Base-by-base conservation (phyloP, 805 yeast genomes). In the Metschnikowia chrysomelidarum region DNA sequence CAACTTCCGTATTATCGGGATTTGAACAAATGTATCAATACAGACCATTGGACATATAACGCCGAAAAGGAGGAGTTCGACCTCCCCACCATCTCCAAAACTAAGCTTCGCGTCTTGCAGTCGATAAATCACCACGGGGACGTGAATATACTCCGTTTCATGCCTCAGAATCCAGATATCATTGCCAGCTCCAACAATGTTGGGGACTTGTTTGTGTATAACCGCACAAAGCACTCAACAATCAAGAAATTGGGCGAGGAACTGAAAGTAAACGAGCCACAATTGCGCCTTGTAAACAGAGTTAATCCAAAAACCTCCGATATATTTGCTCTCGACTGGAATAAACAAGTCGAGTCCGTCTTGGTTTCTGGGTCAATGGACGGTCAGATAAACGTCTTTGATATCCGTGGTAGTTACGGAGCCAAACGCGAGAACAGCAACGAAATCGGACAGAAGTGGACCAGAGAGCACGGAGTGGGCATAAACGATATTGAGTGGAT, bases 151-250 rank as follows among this genome's bases (percentile, higher is more conserved):
- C 80, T 84, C 0, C 68, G 82, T 23, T 76, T 75, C 50, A 76
- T 85, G 79, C 95, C 96, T 0, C 91, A 83, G 47, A 89, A 89
- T 50, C 93, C 93, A 2, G 93, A 88, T 51, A 52, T 89, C 4
- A 69, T 89, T 4, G 87, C 89, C 2, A 74, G 87, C 13, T 76
- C 80, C 7, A 77, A 84, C 27, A 76, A 82, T 26, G 56, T 62
- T 20, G 96, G 96, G 1, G 64, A 72, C 10, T 65, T 82, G 9
- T 76, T 71, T 33, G 60, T 89, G 4, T 86, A 80, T 57, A 95
- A 89, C 57, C 70, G 93, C 47, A 88, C 97, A 0, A 87, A 86
- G 54, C 95, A 87, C 56, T 53, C 69, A 12, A 63, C 58, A 35
- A 57, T 64, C 38, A 54, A 54, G 29, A 59, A 50, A 27, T 44